phyloP scores from a whole-genome alignment of 2,329 filamentous ascomycete species.

The Lasiodiplodia hormozganensis region DNA sequence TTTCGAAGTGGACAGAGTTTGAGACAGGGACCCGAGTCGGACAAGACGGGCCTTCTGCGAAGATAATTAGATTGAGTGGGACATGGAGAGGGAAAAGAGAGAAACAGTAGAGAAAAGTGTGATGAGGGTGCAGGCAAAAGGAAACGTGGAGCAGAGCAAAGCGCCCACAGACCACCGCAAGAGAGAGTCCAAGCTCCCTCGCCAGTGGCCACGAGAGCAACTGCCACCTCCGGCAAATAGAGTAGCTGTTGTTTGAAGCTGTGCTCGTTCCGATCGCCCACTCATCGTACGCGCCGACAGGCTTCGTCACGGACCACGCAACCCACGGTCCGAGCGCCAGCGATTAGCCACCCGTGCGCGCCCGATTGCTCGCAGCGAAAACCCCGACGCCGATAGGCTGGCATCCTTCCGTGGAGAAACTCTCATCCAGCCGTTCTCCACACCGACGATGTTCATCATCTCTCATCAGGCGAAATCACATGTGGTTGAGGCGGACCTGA shows the following conservation, averaged over 20 bases:
- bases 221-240: background rate
- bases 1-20: background rate
- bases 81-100: background rate
- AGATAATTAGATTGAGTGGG: background rate
- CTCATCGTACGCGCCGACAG: background rate
- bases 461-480: slow-evolving; percentile 4
- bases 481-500: background rate
- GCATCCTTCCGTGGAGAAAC: slow-evolving; percentile 10
- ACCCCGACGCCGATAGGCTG: slow-evolving; percentile 14
- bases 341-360: background rate
- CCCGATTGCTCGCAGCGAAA: slow-evolving; percentile 2
- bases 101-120: background rate
- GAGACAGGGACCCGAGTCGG: background rate
- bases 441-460: slow-evolving; percentile 23
- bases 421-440: slow-evolving; percentile 3
- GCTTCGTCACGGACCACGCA: background rate
- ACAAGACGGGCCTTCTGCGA: background rate
- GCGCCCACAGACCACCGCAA: background rate
- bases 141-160: background rate
- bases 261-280: background rate
- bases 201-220: background rate
- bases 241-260: background rate
- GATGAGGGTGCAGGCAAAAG: background rate
- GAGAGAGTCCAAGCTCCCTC: background rate
- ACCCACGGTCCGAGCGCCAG: background rate